Conservation (phyloP, 305 asterid genomes). For the Solanum chacoense region DNA sequence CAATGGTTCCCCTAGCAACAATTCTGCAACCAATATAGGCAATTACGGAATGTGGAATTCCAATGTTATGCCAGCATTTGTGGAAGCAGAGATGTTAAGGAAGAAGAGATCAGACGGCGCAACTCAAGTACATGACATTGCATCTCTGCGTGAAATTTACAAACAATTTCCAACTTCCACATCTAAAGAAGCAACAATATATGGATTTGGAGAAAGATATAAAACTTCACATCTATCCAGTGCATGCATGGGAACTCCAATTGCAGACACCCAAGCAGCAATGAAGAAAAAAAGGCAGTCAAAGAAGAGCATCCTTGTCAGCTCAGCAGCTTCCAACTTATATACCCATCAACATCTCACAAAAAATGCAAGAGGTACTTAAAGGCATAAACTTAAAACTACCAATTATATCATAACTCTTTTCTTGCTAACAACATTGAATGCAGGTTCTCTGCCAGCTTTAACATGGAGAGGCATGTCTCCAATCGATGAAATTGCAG, state of each 20-base stretch:
- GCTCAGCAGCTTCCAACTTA: conserved; percentile 24
- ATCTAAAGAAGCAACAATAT: conserved; percentile 15
- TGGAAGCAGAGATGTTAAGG: conserved; percentile 24
- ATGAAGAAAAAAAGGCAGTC: conserved; percentile 48
- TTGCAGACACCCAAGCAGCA: conserved; percentile 28
- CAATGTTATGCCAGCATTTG: conserved; percentile 25
- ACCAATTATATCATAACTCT: neutral
- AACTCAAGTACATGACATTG: conserved; percentile 35
- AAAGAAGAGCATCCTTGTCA: conserved; percentile 31
- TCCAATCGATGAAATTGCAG: conserved; percentile 41
- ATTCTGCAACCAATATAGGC: conserved; percentile 11
- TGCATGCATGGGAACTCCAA: conserved; percentile 45
- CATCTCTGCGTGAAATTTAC: conserved; percentile 26
- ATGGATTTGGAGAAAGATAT: conserved; percentile 12
- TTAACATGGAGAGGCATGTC: conserved; percentile 35
- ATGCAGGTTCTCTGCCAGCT: conserved; percentile 62
- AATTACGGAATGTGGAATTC: conserved; percentile 17
- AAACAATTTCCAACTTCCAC: conserved; percentile 26
- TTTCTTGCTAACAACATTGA: conserved; percentile 8
- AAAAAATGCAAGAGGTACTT: conserved; percentile 25
- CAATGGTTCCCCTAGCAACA: conserved; percentile 9
- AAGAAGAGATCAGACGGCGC: conserved; percentile 45
- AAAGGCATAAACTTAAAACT: conserved; percentile 3
- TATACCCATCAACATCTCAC: conserved; percentile 18
- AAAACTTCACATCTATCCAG: conserved; percentile 21